Conservation (phyloP, 2,329 filamentous ascomycete species). For the Hypoxylon sp. region DNA sequence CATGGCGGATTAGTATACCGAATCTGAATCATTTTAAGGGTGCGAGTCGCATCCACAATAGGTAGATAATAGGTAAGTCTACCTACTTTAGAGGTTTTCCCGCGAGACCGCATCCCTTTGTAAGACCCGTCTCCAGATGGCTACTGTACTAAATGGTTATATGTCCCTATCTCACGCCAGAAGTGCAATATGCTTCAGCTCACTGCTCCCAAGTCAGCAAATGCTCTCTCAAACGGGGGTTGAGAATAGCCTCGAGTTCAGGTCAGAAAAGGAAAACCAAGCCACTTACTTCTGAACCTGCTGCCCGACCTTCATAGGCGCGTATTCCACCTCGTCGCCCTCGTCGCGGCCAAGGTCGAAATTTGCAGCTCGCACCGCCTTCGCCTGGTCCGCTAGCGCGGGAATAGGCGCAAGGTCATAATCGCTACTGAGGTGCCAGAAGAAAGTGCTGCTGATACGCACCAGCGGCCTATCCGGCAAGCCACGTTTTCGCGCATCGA, state of each 20-base stretch:
- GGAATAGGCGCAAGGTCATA: constrained; percentile 68
- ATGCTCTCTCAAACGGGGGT: constrained; percentile 30
- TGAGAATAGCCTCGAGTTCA: background rate
- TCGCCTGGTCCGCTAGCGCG: constrained; percentile 62
- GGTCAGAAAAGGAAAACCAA: background rate
- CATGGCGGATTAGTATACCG: background rate
- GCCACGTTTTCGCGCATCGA: constrained; percentile 60
- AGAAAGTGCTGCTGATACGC: constrained; percentile 72
- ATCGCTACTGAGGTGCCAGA: constrained; percentile 73
- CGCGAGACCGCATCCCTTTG: background rate
- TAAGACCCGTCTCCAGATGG: background rate
- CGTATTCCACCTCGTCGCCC: constrained; percentile 65
- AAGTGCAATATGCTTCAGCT: constrained; percentile 68
- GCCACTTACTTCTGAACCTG: constrained; percentile 69
- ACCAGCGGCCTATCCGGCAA: constrained; percentile 66
- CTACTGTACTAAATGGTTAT: background rate
- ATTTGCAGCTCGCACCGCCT: constrained; percentile 62
- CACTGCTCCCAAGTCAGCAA: constrained; percentile 54
- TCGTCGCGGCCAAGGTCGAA: constrained; percentile 67
- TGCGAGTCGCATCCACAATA: too few species aligned
- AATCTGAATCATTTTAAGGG: too few species aligned
- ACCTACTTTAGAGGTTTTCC: too few species aligned
- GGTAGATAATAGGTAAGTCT: too few species aligned
- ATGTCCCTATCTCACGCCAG: constrained; percentile 57
- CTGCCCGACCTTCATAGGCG: constrained; percentile 70